phyloP scores from a whole-genome alignment of 2,329 filamentous ascomycete species.

The Talaromyces marneffei region DNA sequence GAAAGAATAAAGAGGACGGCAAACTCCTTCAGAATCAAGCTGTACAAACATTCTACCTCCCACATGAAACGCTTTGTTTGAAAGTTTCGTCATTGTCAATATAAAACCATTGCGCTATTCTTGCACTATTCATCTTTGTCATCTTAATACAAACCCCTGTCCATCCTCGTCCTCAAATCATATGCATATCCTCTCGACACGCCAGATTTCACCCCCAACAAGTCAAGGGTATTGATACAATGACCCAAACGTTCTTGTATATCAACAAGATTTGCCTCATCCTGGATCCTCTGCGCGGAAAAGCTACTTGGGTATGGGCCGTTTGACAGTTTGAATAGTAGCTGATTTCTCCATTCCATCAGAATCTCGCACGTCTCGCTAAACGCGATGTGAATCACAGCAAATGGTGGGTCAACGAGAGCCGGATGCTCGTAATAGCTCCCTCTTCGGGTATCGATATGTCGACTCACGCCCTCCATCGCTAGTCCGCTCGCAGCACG shows the following conservation, averaged over 20 bases:
- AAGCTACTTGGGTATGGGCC: not conserved
- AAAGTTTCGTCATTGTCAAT: not conserved
- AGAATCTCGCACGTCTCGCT: not conserved
- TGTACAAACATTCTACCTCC: not conserved
- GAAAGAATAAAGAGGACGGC: not conserved
- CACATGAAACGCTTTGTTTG: not conserved
- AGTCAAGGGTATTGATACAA: not conserved
- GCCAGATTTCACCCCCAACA: not conserved
- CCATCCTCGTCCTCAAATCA: not conserved
- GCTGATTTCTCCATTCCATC: not conserved
- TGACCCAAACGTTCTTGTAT: not conserved
- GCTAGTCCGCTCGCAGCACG: not conserved
- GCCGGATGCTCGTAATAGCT: not conserved
- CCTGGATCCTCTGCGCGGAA: not conserved
- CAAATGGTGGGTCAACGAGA: not conserved
- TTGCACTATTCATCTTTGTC: not conserved
- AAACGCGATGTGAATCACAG: not conserved
- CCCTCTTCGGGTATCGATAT: not conserved
- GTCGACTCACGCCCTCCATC: not conserved
- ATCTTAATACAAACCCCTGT: not conserved
- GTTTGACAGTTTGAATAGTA: not conserved
- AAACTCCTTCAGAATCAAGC: not conserved
- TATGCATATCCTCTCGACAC: not conserved
- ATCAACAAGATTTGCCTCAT: not conserved
- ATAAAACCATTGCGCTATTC: not conserved